Percentiles rank a stretch among this genome's conserved stretches.
Evolutionary conservation across 2,329 filamentous ascomycete species (phyloP).

Genomic region (Aureobasidium sp.): DNA sequence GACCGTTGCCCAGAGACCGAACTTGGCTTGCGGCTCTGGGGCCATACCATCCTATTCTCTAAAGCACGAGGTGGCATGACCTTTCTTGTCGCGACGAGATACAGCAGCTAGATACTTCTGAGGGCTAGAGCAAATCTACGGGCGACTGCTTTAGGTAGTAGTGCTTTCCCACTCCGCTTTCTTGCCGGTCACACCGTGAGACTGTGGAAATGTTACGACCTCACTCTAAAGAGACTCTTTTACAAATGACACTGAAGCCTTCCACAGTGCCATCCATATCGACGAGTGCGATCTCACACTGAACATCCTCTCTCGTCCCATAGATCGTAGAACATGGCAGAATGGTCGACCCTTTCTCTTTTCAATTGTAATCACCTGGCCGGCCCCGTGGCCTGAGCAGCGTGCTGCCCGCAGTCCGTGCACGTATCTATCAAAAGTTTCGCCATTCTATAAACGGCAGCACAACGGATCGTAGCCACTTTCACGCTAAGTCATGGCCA

Average conservation of each 20-base stretch:
- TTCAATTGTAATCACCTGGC: background rate
- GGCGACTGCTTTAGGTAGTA: background rate
- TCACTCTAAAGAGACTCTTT: too few species aligned
- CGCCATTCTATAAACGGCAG: background rate
- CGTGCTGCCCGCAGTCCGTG: background rate
- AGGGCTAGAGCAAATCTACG: background rate
- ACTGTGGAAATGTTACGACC: background rate
- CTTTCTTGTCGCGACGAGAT: background rate
- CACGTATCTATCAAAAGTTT: background rate
- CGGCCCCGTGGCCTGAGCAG: background rate
- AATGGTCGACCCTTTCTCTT: background rate
- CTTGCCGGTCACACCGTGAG: background rate
- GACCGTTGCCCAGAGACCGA: constrained; percentile 3
- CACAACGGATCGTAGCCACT: background rate
- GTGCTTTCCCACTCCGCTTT: background rate
- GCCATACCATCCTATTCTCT: background rate
- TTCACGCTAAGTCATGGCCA: background rate
- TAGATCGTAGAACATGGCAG: too few species aligned
- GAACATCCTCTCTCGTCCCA: background rate
- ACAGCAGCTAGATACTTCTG: background rate
- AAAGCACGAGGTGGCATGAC: background rate
- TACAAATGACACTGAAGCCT: background rate
- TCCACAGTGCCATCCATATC: background rate
- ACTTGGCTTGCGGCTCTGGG: constrained; percentile 9
- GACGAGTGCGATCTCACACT: background rate